Base-by-base conservation (phyloP, 2,329 filamentous ascomycete species). In the Ascochyta koolunga region DNA sequence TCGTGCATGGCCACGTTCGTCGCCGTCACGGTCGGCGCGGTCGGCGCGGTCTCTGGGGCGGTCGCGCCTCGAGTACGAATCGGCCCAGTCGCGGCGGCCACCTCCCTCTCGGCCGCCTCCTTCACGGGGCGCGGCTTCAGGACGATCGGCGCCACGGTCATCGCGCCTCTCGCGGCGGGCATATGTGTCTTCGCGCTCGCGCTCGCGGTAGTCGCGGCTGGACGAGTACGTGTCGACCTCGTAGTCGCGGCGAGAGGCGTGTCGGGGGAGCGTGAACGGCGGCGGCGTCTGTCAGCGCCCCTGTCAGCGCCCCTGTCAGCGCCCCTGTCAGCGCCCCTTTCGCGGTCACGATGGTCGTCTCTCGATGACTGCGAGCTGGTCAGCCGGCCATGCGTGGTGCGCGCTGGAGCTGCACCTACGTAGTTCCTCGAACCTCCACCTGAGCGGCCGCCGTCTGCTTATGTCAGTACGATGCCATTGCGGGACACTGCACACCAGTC, bases 141-240 rank as follows among this genome's bases (percentile, higher is more conserved):
- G 63, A 49, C 70, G 65, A 19, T 85, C 79, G 60, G 89, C 61
- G 42, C 59, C 64, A 10, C 87, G 85, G 52, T 85, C 81, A 32
- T 77, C 75, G 57, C 73, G 68, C 55, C 72, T 65, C 46, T 86
- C 79, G 59, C 89, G 84, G 29, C 88, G 88, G 32, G 86, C 86
- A 73, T 97, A 97, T 71, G 93, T 85, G 66, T 97, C 93, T 77
- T 98, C 93, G 58, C 93, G 89, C 79, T 98, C 93, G 59, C 93
- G 84, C 73, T 96, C 93, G 72, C 93, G 86, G 75, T 96, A 96
- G 78, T 89, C 93, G 65, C 93, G 89, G 77, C 92, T 96, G 5
- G 90, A 92, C 18, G 93, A 96, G 78, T 98, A 98, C 51, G 90
- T 87, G 76, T 97, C 92, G 74, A 86, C 83, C 65, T 90, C 88